phyloP scores from a whole-genome alignment of 192 early-diverging fungal genomes.

The Backusella australiensis region DNA sequence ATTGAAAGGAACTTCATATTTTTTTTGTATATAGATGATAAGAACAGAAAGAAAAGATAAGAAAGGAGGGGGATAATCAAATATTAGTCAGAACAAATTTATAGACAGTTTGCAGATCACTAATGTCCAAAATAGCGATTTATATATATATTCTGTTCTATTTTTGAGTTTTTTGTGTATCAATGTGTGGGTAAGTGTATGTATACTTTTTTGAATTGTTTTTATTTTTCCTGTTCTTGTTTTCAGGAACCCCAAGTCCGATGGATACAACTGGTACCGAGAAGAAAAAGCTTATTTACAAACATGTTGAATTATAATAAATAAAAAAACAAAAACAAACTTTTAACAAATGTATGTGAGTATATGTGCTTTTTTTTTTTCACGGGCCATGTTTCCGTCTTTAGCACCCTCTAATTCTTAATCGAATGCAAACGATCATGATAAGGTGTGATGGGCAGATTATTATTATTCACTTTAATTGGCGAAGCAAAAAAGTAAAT shows the following conservation, averaged over 20 bases:
- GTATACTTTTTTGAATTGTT: not conserved
- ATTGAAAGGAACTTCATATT: not conserved
- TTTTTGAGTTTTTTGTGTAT: conserved; percentile 1
- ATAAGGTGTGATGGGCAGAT: not conserved
- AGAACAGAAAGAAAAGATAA: not conserved
- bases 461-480: not conserved
- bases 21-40: not conserved
- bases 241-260: not conserved
- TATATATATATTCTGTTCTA: not conserved
- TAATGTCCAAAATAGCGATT: conserved; percentile 3
- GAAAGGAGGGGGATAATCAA: not conserved
- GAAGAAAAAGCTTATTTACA: not conserved
- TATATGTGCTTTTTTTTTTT: not conserved
- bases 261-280: not conserved
- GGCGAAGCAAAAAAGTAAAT: not conserved
- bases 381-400: not conserved
- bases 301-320: not conserved
- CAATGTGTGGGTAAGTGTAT: not conserved
- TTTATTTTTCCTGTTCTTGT: not conserved
- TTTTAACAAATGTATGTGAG: not conserved
- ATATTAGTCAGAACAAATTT: not conserved
- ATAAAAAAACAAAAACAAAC: not conserved
- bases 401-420: not conserved
- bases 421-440: not conserved
- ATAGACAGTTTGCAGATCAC: not conserved